Percentiles rank a stretch among this genome's conserved stretches.
Evolutionary conservation across 139 green algal genomes (phyloP).

Genomic region (Chlamydomonas sp.): DNA sequence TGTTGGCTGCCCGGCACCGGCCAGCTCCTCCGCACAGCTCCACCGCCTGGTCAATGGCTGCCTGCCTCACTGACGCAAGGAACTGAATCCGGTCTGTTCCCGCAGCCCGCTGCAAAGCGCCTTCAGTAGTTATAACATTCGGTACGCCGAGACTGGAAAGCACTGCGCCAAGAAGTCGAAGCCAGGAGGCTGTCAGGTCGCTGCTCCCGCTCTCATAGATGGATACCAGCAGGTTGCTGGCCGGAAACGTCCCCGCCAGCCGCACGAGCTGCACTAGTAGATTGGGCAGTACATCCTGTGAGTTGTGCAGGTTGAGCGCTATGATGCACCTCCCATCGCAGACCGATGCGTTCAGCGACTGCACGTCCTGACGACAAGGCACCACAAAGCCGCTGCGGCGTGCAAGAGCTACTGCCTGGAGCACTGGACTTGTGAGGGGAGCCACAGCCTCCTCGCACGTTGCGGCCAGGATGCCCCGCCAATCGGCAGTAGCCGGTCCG

Average conservation of each 20-base stretch:
- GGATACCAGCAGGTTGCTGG: constrained; percentile 44
- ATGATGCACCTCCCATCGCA: constrained; percentile 43
- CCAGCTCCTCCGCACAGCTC: neutral
- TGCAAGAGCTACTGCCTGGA: neutral
- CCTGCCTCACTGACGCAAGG: constrained; percentile 52
- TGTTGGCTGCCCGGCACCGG: constrained; percentile 6
- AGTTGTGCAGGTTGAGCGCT: constrained; percentile 61
- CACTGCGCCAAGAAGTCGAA: constrained; percentile 47
- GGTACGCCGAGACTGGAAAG: constrained; percentile 22
- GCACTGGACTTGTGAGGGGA: neutral
- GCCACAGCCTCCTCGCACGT: too few relatives aligned
- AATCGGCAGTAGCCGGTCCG: too few relatives aligned
- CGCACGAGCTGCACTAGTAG: constrained; percentile 56
- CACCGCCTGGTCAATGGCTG: constrained; percentile 23
- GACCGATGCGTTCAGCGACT: neutral
- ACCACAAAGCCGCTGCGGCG: neutral
- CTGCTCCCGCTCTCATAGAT: constrained; percentile 67
- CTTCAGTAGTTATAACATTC: constrained; percentile 31
- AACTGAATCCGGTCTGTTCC: constrained; percentile 62
- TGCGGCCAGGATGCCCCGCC: too few relatives aligned
- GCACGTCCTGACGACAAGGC: neutral
- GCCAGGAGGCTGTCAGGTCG: constrained; percentile 57
- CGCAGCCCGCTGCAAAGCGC: neutral
- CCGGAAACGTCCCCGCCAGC: neutral
- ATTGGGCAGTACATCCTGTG: constrained; percentile 55